Base-by-base conservation (phyloP, 1,139 yeast genomes). In the Pichia inconspicua region DNA sequence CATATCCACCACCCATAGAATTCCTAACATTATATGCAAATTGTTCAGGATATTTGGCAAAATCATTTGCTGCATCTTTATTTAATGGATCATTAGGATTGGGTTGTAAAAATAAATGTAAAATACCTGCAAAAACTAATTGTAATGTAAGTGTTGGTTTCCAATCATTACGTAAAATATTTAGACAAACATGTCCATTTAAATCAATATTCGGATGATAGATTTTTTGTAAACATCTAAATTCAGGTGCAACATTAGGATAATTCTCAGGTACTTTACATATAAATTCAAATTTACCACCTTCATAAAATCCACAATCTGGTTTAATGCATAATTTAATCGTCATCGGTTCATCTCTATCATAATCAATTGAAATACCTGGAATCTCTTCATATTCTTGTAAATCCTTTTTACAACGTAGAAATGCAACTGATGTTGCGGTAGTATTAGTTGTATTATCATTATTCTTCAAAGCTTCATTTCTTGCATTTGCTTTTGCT, bases 151-250 rank as follows among this genome's bases (percentile, higher is more conserved):
- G 73, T 2, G 89, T 96, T 0, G 98, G 97, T 34, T 92, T 82
- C 98, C 98, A 92, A 65, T 90, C 97, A 65, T 89, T 96, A 55
- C 97, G 71, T 52, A 92, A 71, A 41, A 92, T 89, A 63, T 92
- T 90, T 52, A 92, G 73, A 62, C 98, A 92, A 27, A 92, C 86
- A 61, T 89, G 90, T 1, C 98, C 98, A 43, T 85, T 84, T 27
- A 80, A 64, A 64, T 90, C 97, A 54, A 90, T 90, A 61, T 92
- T 92, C 17, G 98, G 98, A 63, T 92, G 98, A 66, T 86, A 92
- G 14, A 92, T 86, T 63, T 75, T 80, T 49, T 81, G 75, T 35
- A 72, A 52, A 58, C 95, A 84, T 57, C 77, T 74, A 50, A 88
- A 89, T 63, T 82, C 85, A 8, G 98, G 98, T 19, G 97, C 92